Conservation (phyloP, 805 yeast genomes). For the Pachysolen tannophilus region DNA sequence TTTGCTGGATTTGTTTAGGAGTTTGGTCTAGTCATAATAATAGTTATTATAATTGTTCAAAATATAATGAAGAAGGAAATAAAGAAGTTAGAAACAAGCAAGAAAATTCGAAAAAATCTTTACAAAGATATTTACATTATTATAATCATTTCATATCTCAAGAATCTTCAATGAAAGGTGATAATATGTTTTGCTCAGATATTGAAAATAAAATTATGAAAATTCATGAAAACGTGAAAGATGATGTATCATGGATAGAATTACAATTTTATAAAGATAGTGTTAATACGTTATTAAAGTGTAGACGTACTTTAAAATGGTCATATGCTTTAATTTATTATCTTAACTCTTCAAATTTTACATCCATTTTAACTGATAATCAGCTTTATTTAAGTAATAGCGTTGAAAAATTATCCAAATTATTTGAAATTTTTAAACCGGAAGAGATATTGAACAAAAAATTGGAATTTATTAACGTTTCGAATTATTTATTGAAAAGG, state of each 20-base stretch:
- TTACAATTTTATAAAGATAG: conserved; percentile 77
- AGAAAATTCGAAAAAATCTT: conserved; percentile 35
- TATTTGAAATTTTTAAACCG: conserved; percentile 24
- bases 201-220: conserved; percentile 57
- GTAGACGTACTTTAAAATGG: conserved; percentile 83
- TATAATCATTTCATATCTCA: conserved; percentile 70
- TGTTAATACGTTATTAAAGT: conserved; percentile 51
- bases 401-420: conserved; percentile 24
- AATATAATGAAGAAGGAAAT: conserved; percentile 38
- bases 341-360: conserved; percentile 39
- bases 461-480: conserved; percentile 12
- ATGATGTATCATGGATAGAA: conserved; percentile 76
- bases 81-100: conserved; percentile 30
- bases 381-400: conserved; percentile 26
- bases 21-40: conserved; percentile 68
- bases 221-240: conserved; percentile 45
- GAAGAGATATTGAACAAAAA: conserved; percentile 19
- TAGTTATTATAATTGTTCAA: conserved; percentile 58
- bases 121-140: conserved; percentile 66
- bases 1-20: conserved; percentile 89
- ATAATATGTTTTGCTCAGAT: conserved; percentile 50
- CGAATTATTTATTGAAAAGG: conserved; percentile 7
- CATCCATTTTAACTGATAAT: conserved; percentile 60
- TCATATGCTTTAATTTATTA: conserved; percentile 77
- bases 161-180: conserved; percentile 68